Conservation (phyloP, 2,329 filamentous ascomycete genomes). For the Alternaria gaisen region DNA sequence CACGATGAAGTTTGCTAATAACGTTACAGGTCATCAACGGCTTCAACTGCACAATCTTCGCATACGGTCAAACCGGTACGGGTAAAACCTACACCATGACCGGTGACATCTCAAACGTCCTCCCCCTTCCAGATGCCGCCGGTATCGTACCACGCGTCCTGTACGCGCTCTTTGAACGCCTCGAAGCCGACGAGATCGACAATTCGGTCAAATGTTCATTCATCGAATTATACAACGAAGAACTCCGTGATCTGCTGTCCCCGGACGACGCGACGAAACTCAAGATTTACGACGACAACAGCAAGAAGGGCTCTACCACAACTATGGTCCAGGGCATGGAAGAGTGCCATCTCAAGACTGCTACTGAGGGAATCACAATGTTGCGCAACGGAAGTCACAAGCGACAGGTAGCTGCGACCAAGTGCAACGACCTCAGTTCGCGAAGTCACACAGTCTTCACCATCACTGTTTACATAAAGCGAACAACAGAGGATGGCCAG, state of each 20-base stretch:
- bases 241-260: constrained; percentile 87
- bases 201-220: constrained; percentile 97
- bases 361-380: constrained; percentile 85
- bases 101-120: constrained; percentile 92
- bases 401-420: constrained; percentile 98
- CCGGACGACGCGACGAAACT: constrained; percentile 83
- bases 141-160: constrained; percentile 95
- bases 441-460: constrained; percentile 98
- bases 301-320: constrained; percentile 81
- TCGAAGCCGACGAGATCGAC: constrained; percentile 79
- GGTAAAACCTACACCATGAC: constrained; percentile 99
- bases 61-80: constrained; percentile 96
- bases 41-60: constrained; percentile 98
- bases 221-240: constrained; percentile 98
- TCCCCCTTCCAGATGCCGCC: constrained; percentile 87
- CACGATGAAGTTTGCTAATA: constrained; percentile 14
- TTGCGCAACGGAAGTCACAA: constrained; percentile 90
- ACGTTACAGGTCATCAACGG: constrained; percentile 80
- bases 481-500: constrained; percentile 81
- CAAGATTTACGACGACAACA: constrained; percentile 92
- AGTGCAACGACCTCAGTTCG: constrained; percentile 97
- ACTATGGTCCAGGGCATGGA: constrained; percentile 98
- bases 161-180: constrained; percentile 83
- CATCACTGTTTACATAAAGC: constrained; percentile 89
- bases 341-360: constrained; percentile 88